phyloP scores from a whole-genome alignment of 768 basidiomycete genomes.

The Botryobasidium botryosum region DNA sequence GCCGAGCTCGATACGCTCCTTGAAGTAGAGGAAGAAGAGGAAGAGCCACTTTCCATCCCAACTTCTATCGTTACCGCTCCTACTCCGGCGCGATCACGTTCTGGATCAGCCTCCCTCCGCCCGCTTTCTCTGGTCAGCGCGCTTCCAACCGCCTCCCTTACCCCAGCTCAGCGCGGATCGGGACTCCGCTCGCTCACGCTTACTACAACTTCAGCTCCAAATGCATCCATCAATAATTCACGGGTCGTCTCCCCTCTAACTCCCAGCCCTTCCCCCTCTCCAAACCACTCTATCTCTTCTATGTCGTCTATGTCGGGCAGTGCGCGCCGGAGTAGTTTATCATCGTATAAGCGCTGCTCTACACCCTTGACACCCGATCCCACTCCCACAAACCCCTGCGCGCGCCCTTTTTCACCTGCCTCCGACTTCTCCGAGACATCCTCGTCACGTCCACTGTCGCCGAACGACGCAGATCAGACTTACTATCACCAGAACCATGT shows the following conservation, averaged over 20 bases:
- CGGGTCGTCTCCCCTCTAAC: slow-evolving; percentile 15
- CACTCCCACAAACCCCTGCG: slow-evolving; percentile 43
- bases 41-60: slow-evolving; percentile 47
- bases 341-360: background rate
- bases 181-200: slow-evolving; percentile 13
- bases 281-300: background rate
- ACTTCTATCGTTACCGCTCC: slow-evolving; percentile 18
- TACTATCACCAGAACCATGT: slow-evolving; percentile 78
- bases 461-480: slow-evolving; percentile 43
- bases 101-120: slow-evolving; percentile 4
- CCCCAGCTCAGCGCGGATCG: slow-evolving; percentile 24
- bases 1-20: slow-evolving; percentile 65
- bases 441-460: slow-evolving; percentile 7
- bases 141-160: slow-evolving; percentile 18
- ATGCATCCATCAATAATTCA: slow-evolving; percentile 10
- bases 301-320: no score
- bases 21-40: slow-evolving; percentile 81
- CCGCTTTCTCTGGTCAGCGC: slow-evolving; percentile 11
- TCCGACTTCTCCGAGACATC: slow-evolving; percentile 4
- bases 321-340: slow-evolving; percentile 1
- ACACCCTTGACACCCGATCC: slow-evolving; percentile 42
- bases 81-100: slow-evolving; percentile 3
- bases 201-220: background rate
- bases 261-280: background rate
- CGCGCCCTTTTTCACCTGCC: slow-evolving; percentile 15